These are phyloP conservation scores for Arthrobotrys pseudoclavata DNA, from an alignment of 2,329 filamentous ascomycete genomes.

Conservation along the genomic window DNA sequence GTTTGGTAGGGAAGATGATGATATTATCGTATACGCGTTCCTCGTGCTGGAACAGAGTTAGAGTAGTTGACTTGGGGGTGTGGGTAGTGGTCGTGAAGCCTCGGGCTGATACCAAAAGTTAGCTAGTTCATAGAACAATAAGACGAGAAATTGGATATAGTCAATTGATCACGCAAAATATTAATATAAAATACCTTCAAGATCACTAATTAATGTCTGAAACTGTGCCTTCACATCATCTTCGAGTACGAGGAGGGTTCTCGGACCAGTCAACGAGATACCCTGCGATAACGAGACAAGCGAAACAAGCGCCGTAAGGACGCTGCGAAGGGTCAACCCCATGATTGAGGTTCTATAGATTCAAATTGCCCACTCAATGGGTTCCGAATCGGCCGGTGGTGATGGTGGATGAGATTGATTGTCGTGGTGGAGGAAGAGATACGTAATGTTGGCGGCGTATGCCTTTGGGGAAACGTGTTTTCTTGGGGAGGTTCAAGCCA, in stretches of 20 bases:
- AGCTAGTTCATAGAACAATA: background rate
- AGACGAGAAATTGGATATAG: constrained; percentile 35
- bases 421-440: constrained; percentile 45
- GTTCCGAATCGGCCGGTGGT: constrained; percentile 17
- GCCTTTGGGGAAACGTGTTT: constrained; percentile 59
- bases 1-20: constrained; percentile 86
- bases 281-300: constrained; percentile 61
- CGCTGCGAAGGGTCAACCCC: constrained; percentile 52
- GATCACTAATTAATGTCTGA: constrained; percentile 81
- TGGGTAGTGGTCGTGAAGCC: constrained; percentile 85
- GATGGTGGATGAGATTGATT: constrained; percentile 15
- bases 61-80: constrained; percentile 82
- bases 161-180: constrained; percentile 57
- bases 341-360: constrained; percentile 32
- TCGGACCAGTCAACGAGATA: constrained; percentile 73
- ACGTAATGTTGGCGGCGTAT: constrained; percentile 46
- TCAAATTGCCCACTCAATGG: constrained; percentile 46
- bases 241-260: constrained; percentile 88
- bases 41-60: constrained; percentile 86
- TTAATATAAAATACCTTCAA: constrained; percentile 72
- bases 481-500: constrained; percentile 43
- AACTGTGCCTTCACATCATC: constrained; percentile 86
- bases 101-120: constrained; percentile 73
- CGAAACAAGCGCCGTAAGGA: constrained; percentile 50
- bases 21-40: constrained; percentile 92